Evolutionary conservation across 305 asterid species (phyloP), one percentile per base, ranked within the genome.

Genomic region (Nicotiana rustica): DNA sequence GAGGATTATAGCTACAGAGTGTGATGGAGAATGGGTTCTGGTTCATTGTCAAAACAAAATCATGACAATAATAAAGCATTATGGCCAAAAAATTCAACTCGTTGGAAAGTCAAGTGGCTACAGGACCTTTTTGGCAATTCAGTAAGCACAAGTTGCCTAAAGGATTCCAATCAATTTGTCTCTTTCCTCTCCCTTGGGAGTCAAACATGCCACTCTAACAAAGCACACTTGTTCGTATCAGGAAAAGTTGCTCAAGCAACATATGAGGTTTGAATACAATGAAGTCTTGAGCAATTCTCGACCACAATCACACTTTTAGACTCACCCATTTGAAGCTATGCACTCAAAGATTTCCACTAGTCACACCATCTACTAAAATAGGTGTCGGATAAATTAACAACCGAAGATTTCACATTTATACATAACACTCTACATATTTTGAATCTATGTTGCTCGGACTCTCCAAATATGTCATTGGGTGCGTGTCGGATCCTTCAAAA

Each of bases 221-320:
- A 73, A 15, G 44, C 44, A 73, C 25, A 73, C 3, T 73, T 73
- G 52, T 47, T 6, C 49, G 41, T 73, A 47, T 73, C 41, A 73
- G 62, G 79, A 49, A 73, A 13, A 0, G 78, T 44, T 71, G 60
- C 9, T 71, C 29, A 56, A 19, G 31, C 31, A 61, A 61, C 67
- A 61, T 61, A 18, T 61, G 67, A 18, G 14, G 60, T 59, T 71
- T 71, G 60, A 71, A 71, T 44, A 71, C 47, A 71, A 47, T 73
- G 79, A 47, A 47, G 14, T 47, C 41, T 0, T 12, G 62, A 19
- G 41, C 4, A 10, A 49, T 73, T 73, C 79, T 73, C 79, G 25
- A 19, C 10, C 12, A 44, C 78, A 19, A 19, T 12, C 60, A 71
- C 78, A 44, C 78, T 71, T 18, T 71, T 44, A 71, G 31, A 71